phyloP scores from a whole-genome alignment of 2,329 filamentous ascomycete species.

The Trematosphaeria pertusa region DNA sequence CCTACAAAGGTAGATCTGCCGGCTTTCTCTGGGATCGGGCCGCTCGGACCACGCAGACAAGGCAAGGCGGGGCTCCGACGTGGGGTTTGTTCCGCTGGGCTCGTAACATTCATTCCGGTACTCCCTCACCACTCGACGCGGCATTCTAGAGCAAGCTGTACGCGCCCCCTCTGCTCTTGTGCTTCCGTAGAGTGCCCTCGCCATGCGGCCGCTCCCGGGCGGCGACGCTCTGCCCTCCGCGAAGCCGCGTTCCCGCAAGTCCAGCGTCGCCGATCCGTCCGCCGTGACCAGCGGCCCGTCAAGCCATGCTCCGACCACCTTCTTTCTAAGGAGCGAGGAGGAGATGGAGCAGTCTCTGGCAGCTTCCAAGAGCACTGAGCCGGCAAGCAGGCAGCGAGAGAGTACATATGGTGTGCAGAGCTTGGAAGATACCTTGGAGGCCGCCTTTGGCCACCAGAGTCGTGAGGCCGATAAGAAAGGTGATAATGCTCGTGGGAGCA shows the following conservation, averaged over 20 bases:
- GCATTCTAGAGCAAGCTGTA: conserved; percentile 1
- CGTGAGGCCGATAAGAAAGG: conserved; percentile 29
- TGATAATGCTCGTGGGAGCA: conserved; percentile 32
- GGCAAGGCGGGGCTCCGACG: conserved; percentile 7
- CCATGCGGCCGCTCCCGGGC: conserved; percentile 46
- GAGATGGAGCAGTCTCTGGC: conserved; percentile 53
- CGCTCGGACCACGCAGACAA: neutral
- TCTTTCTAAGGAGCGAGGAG: conserved; percentile 65
- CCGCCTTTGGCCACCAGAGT: conserved; percentile 45
- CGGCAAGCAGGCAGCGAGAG: conserved; percentile 37
- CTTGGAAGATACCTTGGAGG: conserved; percentile 60
- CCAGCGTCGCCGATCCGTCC: conserved; percentile 42
- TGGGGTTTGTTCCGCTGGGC: neutral
- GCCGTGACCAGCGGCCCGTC: conserved; percentile 27
- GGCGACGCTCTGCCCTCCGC: conserved; percentile 42
- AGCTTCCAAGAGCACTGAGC: conserved; percentile 26
- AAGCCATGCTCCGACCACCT: conserved; percentile 59
- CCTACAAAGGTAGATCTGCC: neutral
- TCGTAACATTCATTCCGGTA: conserved; percentile 3
- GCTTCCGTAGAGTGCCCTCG: too few relatives aligned
- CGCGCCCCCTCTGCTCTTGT: too few relatives aligned
- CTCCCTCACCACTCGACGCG: conserved; percentile 4
- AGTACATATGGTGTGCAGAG: conserved; percentile 65
- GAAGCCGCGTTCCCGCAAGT: conserved; percentile 47
- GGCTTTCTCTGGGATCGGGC: neutral